Base-by-base conservation (phyloP, 257 asterid species). In the Verbascum thapsus region DNA sequence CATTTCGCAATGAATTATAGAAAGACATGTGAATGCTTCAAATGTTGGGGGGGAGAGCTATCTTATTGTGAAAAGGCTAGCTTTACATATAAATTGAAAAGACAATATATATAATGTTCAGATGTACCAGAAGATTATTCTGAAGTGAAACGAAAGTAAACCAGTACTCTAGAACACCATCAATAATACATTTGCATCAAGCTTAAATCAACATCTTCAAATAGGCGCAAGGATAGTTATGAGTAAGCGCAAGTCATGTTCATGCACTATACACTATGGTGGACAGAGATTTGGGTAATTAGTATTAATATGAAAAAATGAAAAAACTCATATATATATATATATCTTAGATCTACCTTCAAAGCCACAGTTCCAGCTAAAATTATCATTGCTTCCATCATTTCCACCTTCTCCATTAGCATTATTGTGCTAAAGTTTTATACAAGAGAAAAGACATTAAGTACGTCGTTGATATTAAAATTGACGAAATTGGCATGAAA, bases 371-470 rank as follows among this genome's bases (percentile, higher is more conserved):
- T 92, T 92, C 99, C 99, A 92, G 85, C 99, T 89, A 69, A 85
- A 87, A 66, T 89, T 92, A 68, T 92, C 97, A 63, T 92, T 89
- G 77, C 87, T 11, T 70, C 99, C 99, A 73, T 92, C 99, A 68
- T 81, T 87, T 66, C 99, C 99, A 52, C 90, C 91, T 87, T 92
- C 97, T 52, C 99, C 99, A 72, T 92, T 92, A 49, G 91, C 95
- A 70, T 80, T 88, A 81, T 92, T 92, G 69, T 92, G 99, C 99
- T 92, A 87, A 73, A 41, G 53, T 67, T 68, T 65, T 70, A 68
- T 58, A 52, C 64, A 53, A 16, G 26, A 74, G 22, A 47, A 38
- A 15, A 61, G 30, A 56, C 12, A 44, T 43, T 59, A 58, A 67
- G 43, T 43, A 55, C 8, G n/a, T 13, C 63, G 50, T 37, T 37